These are phyloP conservation scores for Beta lomatogona DNA, from an alignment of 179 eudicot species.

Conservation along the genomic window DNA sequence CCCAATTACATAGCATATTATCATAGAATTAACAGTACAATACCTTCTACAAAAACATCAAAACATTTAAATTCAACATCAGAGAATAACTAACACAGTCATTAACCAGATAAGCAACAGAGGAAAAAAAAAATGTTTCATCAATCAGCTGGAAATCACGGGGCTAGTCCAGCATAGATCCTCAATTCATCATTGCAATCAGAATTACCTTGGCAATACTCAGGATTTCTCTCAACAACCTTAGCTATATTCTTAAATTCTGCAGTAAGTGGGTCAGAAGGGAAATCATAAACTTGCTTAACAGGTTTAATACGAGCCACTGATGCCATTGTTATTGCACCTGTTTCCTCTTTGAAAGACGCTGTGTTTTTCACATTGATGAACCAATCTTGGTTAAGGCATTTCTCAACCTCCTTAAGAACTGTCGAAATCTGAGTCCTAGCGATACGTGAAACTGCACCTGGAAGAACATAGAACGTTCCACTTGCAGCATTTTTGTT, in stretches of 20 bases:
- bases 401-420: constrained; percentile 5
- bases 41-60: no score
- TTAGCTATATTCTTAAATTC: constrained; percentile 4
- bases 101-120: no score
- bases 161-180: neutral
- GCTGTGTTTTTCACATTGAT: constrained; percentile 11
- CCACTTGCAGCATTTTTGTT: neutral
- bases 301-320: neutral
- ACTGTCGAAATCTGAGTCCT: neutral
- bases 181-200: neutral
- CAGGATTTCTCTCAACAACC: neutral
- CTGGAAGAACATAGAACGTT: neutral
- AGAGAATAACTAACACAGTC: no score
- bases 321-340: constrained; percentile 15
- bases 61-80: no score
- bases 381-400: constrained; percentile 29
- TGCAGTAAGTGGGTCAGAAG: constrained; percentile 11
- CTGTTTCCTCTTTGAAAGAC: constrained; percentile 12
- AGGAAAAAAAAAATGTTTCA: no score
- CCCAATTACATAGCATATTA: no score
- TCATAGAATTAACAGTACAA: no score
- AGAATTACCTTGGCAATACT: neutral
- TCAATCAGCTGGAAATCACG: neutral
- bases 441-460: neutral
- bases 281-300: constrained; percentile 24